Percentiles rank a stretch among this genome's conserved stretches.
phyloP scores from a whole-genome alignment of 2,329 filamentous ascomycete genomes.

The Chalara sp. region DNA sequence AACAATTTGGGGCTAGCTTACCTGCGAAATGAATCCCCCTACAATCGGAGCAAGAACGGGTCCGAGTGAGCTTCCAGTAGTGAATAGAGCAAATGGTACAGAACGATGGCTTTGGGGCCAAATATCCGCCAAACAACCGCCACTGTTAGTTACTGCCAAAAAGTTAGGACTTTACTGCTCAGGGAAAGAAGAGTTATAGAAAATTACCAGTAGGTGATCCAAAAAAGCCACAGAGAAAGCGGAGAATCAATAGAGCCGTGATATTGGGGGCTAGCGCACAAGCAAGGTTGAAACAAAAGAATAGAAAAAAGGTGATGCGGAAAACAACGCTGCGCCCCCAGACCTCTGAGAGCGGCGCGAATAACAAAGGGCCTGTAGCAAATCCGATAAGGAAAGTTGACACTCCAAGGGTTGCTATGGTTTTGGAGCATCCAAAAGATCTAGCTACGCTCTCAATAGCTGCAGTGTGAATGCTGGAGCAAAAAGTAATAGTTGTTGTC shows the following conservation, averaged over 20 bases:
- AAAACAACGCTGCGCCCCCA: conserved; percentile 41
- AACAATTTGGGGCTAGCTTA: no score
- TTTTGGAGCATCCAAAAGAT: not conserved
- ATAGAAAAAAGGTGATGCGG: conserved; percentile 57
- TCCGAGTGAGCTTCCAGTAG: no score
- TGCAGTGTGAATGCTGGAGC: not conserved
- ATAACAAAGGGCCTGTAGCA: not conserved
- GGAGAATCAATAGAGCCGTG: conserved; percentile 59
- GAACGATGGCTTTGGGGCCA: conserved; percentile 74
- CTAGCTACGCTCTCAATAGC: not conserved
- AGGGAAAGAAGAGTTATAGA: conserved; percentile 51
- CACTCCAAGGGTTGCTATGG: not conserved
- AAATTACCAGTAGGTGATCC: not conserved
- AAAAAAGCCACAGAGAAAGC: conserved; percentile 55
- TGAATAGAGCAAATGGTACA: conserved; percentile 29
- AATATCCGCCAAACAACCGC: conserved; percentile 78
- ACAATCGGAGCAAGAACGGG: no score
- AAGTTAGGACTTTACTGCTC: conserved; percentile 64
- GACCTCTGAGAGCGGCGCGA: not conserved
- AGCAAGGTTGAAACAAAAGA: conserved; percentile 65
- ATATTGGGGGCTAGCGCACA: conserved; percentile 56
- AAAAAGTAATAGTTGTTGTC: no score
- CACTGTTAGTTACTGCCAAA: conserved; percentile 50
- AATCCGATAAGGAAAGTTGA: not conserved
- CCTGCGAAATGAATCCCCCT: no score